A percentile compares a stretch with the other conserved stretches of the same genome.
Evolutionary conservation across 108 stramenopile species (phyloP).

Genomic region (Conticribra guillardii): DNA sequence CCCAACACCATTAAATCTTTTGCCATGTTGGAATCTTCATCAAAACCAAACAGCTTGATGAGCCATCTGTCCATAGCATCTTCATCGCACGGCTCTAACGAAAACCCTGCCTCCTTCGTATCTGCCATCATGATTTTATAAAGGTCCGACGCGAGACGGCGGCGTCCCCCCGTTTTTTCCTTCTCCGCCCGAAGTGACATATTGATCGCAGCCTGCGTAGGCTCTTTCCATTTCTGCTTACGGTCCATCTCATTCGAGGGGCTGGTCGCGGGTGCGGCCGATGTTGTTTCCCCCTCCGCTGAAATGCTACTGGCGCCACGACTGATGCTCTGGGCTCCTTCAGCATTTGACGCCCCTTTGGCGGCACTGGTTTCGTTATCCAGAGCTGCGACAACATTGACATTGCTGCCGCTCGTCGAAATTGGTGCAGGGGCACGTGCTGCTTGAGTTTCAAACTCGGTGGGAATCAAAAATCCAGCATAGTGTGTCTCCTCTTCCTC

Average conservation of each 20-base stretch:
- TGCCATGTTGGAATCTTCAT: slow-evolving; percentile 74
- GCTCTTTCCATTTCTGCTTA: slow-evolving; percentile 77
- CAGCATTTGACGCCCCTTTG: too few species aligned
- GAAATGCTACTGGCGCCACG: not conserved
- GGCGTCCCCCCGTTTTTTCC: slow-evolving; percentile 84
- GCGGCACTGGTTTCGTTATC: slow-evolving; percentile 9
- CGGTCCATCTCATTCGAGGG: slow-evolving; percentile 16
- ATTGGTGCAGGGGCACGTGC: not conserved
- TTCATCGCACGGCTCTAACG: slow-evolving; percentile 68
- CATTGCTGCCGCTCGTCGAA: not conserved
- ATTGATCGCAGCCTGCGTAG: slow-evolving; percentile 72
- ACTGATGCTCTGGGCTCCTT: too few species aligned
- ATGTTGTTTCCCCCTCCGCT: not conserved
- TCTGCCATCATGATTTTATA: slow-evolving; percentile 89
- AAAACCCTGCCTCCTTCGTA: slow-evolving; percentile 85
- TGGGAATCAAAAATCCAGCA: slow-evolving; percentile 71
- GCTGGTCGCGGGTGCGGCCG: slow-evolving; percentile 11
- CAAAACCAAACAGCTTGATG: slow-evolving; percentile 91
- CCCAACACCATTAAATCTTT: slow-evolving; percentile 80
- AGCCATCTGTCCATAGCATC: slow-evolving; percentile 89
- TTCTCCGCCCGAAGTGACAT: slow-evolving; percentile 85
- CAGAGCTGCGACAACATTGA: slow-evolving; percentile 13
- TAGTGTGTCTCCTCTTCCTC: slow-evolving; percentile 84
- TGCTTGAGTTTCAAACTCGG: slow-evolving; percentile 14
- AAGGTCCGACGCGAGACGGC: slow-evolving; percentile 82